Percentiles rank a stretch among this genome's conserved stretches.
These are phyloP conservation scores for Sporobolomyces roseus DNA, from an alignment of 768 basidiomycete genomes.

Conservation along the genomic window DNA sequence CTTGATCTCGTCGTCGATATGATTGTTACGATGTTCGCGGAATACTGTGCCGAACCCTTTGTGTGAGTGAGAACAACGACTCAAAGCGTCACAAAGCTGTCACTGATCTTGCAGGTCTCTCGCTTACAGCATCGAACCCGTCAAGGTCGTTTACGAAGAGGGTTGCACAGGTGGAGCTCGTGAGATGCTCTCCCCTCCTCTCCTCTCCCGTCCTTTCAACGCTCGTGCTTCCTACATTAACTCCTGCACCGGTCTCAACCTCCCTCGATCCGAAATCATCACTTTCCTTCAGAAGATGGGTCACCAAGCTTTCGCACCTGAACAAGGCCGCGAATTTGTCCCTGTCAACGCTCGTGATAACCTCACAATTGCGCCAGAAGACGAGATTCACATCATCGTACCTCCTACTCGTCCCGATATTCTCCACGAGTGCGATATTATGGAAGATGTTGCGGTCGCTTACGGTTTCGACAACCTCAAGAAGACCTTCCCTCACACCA, in stretches of 20 bases:
- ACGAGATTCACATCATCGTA: constrained; percentile 70
- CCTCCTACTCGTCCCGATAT: constrained; percentile 98
- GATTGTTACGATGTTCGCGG: constrained; percentile 94
- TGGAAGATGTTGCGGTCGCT: constrained; percentile 97
- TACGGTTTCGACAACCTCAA: constrained; percentile 97
- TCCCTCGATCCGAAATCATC: constrained; percentile 64
- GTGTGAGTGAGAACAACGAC: constrained; percentile 58
- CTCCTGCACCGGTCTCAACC: constrained; percentile 81
- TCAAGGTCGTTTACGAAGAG: constrained; percentile 72
- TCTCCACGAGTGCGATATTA: constrained; percentile 93
- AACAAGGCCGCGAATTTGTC: constrained; percentile 50
- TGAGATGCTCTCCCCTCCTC: constrained; percentile 70
- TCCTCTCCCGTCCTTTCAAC: constrained; percentile 65
- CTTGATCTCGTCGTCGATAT: constrained; percentile 93
- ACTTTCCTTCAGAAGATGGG: constrained; percentile 80
- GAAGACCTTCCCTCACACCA: constrained; percentile 83
- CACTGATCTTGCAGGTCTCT: neutral
- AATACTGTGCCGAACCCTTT: constrained; percentile 87
- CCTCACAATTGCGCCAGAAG: constrained; percentile 47
- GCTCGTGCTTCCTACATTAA: constrained; percentile 90
- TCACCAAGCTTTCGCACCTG: constrained; percentile 58
- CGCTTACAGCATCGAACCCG: constrained; percentile 76
- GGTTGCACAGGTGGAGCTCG: constrained; percentile 58
- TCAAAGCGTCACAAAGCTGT: neutral
- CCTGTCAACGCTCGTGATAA: constrained; percentile 28